Evolutionary conservation across 148 eudicot species (phyloP).

Genomic region (Selenicereus undatus): DNA sequence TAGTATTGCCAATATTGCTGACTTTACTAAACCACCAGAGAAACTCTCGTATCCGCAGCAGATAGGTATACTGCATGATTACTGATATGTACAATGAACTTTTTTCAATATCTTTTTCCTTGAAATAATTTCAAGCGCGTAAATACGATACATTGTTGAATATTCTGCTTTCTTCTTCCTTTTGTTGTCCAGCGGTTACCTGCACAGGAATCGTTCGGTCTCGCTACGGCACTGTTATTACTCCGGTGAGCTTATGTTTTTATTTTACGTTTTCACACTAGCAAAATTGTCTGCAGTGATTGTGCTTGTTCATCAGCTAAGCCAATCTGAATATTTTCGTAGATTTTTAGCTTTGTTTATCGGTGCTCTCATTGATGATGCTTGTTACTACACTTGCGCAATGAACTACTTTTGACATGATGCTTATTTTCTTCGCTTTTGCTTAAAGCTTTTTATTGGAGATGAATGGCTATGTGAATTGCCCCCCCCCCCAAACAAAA

Average conservation of each 20-base stretch:
- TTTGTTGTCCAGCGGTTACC: conserved; percentile 56
- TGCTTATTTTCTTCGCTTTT: neutral
- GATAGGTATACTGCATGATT: conserved; percentile 43
- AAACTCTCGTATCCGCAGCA: conserved; percentile 92
- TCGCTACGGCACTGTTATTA: conserved; percentile 85
- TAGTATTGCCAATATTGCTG: conserved; percentile 87
- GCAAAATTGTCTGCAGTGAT: neutral
- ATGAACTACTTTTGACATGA: neutral
- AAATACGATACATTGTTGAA: neutral
- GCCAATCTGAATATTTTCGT: neutral
- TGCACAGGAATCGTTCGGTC: conserved; percentile 88
- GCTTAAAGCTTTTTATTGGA: neutral
- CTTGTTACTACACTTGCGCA: neutral
- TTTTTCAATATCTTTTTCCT: neutral
- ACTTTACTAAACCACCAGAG: conserved; percentile 77
- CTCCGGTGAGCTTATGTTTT: conserved; percentile 58
- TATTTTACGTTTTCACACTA: neutral
- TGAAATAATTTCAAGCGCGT: neutral
- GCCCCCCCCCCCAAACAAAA: too few species aligned
- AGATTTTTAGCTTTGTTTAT: neutral
- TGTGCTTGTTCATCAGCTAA: neutral
- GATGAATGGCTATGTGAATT: neutral
- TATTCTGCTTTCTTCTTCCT: conserved; percentile 8
- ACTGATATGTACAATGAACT: neutral
- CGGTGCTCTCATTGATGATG: neutral